A percentile compares a stretch with the other conserved stretches of the same genome.
Conservation (phyloP, 768 basidiomycete species). For the Cyclocybe cylindracea region DNA sequence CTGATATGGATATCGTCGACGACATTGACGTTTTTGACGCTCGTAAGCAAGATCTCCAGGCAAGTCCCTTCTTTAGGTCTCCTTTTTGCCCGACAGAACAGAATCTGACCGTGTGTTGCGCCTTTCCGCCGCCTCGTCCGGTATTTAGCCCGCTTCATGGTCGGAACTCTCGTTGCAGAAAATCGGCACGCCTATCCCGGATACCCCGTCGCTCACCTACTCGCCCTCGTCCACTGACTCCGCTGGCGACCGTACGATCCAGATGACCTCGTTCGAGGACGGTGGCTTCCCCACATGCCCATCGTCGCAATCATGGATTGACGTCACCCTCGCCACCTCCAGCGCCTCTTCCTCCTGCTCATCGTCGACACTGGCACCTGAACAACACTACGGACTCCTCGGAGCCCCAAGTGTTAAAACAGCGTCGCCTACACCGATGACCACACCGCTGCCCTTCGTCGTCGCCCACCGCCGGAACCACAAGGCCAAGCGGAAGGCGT, state of each 20-base stretch:
- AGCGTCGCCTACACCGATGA: neutral
- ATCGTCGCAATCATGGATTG: conserved; percentile 9
- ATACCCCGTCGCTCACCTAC: conserved; percentile 58
- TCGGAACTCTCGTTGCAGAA: neutral
- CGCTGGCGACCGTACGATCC: conserved; percentile 54
- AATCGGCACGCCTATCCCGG: conserved; percentile 39
- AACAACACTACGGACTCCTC: too few relatives aligned
- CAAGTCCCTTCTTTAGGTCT: too few relatives aligned
- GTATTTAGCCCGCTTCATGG: neutral
- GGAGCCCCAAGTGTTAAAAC: neutral
- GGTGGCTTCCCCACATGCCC: conserved; percentile 20
- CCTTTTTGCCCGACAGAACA: too few relatives aligned
- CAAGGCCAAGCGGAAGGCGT: too few relatives aligned
- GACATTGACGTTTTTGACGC: too few relatives aligned
- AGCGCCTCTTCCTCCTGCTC: neutral
- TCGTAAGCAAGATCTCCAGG: too few relatives aligned
- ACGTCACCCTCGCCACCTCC: conserved; percentile 24
- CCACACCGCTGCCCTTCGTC: neutral
- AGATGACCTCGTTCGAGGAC: conserved; percentile 56
- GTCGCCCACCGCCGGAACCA: too few relatives aligned
- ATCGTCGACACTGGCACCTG: too few relatives aligned
- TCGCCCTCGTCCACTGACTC: conserved; percentile 63
- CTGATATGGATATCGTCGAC: too few relatives aligned
- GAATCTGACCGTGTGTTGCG: too few relatives aligned
- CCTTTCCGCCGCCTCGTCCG: neutral